phyloP scores from a whole-genome alignment of 768 basidiomycete species.

The Boletus patriciae region DNA sequence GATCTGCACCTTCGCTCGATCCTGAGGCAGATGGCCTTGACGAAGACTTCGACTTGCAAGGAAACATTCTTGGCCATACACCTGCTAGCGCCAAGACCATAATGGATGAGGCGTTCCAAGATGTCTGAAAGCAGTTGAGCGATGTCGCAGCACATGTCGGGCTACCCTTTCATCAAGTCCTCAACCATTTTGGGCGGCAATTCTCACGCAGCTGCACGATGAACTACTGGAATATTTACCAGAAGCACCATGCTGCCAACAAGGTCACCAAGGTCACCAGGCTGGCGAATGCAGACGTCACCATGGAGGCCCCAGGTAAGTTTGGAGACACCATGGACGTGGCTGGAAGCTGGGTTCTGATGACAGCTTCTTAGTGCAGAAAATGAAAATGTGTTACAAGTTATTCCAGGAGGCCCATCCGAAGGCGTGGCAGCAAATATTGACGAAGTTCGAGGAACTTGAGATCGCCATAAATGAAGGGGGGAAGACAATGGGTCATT shows the following conservation, averaged over 20 bases:
- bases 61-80: too few species aligned
- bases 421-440: not conserved
- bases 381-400: not conserved
- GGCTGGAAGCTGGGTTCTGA: too few species aligned
- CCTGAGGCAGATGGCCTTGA: too few species aligned
- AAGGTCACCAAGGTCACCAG: not conserved
- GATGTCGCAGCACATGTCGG: not conserved
- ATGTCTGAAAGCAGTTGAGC: not conserved
- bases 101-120: too few species aligned
- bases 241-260: not conserved
- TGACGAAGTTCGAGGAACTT: not conserved
- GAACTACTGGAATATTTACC: not conserved
- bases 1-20: too few species aligned
- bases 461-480: not conserved
- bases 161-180: not conserved
- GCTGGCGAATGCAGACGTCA: not conserved
- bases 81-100: too few species aligned
- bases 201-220: not conserved
- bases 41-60: too few species aligned
- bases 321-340: not conserved
- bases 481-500: not conserved
- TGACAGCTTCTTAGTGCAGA: too few species aligned
- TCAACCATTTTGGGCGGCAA: not conserved
- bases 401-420: not conserved
- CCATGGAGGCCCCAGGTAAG: not conserved